A percentile compares a stretch with the other conserved stretches of the same genome.
These are phyloP conservation scores for Tylopilus vinaceipallidus DNA, from an alignment of 768 basidiomycete species.

Conservation along the genomic window DNA sequence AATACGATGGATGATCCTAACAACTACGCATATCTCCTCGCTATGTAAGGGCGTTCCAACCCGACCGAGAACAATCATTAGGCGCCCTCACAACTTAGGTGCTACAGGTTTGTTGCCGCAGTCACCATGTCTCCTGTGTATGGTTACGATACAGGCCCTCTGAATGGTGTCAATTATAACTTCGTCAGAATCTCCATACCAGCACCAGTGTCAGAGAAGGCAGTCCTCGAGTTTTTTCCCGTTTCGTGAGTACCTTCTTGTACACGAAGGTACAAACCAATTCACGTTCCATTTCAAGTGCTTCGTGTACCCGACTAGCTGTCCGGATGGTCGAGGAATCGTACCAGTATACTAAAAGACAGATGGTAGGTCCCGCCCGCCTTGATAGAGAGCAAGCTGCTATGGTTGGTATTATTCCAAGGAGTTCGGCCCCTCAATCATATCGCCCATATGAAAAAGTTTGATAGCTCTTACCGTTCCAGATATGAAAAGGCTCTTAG, in stretches of 20 bases:
- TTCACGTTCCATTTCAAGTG: slow-evolving; percentile 12
- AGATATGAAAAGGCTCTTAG: slow-evolving; percentile 18
- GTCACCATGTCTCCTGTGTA: slow-evolving; percentile 25
- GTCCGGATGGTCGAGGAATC: slow-evolving; percentile 16
- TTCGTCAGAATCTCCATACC: slow-evolving; percentile 7
- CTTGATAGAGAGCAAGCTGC: not conserved
- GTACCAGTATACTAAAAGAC: slow-evolving; percentile 11
- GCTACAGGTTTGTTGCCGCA: slow-evolving; percentile 30
- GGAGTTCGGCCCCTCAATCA: slow-evolving; percentile 7
- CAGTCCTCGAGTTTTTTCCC: slow-evolving; percentile 12
- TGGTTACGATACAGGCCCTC: slow-evolving; percentile 19
- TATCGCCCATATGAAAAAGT: slow-evolving; percentile 5
- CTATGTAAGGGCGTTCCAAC: too few relatives aligned
- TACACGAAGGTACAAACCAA: not conserved
- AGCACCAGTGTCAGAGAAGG: slow-evolving; percentile 10
- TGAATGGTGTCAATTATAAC: slow-evolving; percentile 9
- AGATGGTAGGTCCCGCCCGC: slow-evolving; percentile 1
- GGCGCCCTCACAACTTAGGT: not conserved
- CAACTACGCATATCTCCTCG: too few relatives aligned
- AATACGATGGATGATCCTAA: too few relatives aligned
- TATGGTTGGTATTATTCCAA: not conserved
- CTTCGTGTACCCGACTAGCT: slow-evolving; percentile 28
- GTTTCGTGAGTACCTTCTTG: slow-evolving; percentile 9
- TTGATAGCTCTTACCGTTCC: not conserved
- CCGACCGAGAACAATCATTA: too few relatives aligned